Base-by-base conservation (phyloP, 768 basidiomycete species). In the Amanita rubescens region DNA sequence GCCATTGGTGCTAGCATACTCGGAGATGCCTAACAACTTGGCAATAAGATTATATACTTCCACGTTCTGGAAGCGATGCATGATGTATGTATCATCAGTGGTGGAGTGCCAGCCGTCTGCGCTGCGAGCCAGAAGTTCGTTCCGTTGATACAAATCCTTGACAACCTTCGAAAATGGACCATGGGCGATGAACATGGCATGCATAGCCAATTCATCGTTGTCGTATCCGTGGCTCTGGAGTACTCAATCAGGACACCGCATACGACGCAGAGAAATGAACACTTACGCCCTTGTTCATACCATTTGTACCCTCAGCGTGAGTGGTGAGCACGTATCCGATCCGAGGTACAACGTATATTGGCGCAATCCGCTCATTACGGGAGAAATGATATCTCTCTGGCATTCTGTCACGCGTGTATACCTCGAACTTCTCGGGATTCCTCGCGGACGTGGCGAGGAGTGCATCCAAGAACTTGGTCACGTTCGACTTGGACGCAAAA, bases 151-250 rank as follows among this genome's bases (percentile, higher is more conserved):
- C 42, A 76, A 65, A 6, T 75, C 69, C 66, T 91, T 93, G 49
- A 82, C 75, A 39, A 80, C 76, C 10, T 79, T 68, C 12, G 87
- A 82, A 66, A 93, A 94, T 0, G 94, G 94, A 1, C 94, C 94
- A 63, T 93, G 90, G 9, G 90, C 92, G 54, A 95, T 84, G 66
- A 95, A 94, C 64, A 91, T 85, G 2, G 92, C 92, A 48, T 83
- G 81, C 94, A 95, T 95, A 5, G 85, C 73, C 11, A 72, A 62
- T 38, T 84, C 81, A 15, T 77, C 66, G 59, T 93, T 94, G 65
- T 94, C 92, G 63, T 94, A 96, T 5, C 94, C 94, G 60, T 96
- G 94, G 55, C 84, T 92, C 87, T 90, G 59, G 30, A 11, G 20
- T 17, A 45, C 25, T 27, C 41, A 38, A 38, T 27, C 38, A 17